Conservation (phyloP, 805 yeast genomes). For the Saturnispora sekii region DNA sequence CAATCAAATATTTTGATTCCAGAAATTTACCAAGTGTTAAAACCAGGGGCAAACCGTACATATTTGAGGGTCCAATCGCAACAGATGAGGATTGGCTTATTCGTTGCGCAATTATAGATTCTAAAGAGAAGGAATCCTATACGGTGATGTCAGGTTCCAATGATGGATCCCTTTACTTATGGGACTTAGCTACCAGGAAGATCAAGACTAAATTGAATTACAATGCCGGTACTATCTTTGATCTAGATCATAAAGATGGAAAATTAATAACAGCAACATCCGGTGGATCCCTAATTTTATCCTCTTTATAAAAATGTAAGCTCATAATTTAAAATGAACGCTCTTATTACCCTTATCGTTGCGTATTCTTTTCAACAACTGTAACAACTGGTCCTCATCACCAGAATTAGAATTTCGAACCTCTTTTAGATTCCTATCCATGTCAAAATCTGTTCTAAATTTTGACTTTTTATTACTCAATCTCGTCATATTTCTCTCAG, state of each 20-base stretch:
- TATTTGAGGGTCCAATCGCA: constrained; percentile 50
- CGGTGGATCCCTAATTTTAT: constrained; percentile 47
- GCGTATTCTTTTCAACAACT: constrained; percentile 13
- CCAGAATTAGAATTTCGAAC: constrained; percentile 7
- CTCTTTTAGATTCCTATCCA: constrained; percentile 6
- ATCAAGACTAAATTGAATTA: constrained; percentile 44
- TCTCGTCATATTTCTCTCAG: constrained; percentile 22
- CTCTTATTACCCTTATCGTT: constrained; percentile 14
- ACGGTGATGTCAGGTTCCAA: constrained; percentile 50
- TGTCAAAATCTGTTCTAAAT: constrained; percentile 6
- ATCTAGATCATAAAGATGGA: constrained; percentile 37
- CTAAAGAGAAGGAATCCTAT: constrained; percentile 21
- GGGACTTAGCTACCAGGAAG: constrained; percentile 48
- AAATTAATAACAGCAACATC: constrained; percentile 40
- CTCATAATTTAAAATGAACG: constrained; percentile 8
- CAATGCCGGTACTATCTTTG: constrained; percentile 53
- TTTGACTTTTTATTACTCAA: constrained; percentile 13
- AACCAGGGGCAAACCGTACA: constrained; percentile 32
- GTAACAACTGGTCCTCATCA: constrained; percentile 1
- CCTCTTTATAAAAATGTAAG: constrained; percentile 21
- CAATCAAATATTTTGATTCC: constrained; percentile 49
- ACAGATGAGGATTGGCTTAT: constrained; percentile 43
- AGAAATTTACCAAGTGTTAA: constrained; percentile 26
- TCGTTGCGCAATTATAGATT: constrained; percentile 35
- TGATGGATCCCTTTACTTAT: constrained; percentile 46